Percentiles rank a stretch among this genome's conserved stretches.
phyloP scores from a whole-genome alignment of 1,284 basidiomycete genomes.

The Xanthoconium separans region DNA sequence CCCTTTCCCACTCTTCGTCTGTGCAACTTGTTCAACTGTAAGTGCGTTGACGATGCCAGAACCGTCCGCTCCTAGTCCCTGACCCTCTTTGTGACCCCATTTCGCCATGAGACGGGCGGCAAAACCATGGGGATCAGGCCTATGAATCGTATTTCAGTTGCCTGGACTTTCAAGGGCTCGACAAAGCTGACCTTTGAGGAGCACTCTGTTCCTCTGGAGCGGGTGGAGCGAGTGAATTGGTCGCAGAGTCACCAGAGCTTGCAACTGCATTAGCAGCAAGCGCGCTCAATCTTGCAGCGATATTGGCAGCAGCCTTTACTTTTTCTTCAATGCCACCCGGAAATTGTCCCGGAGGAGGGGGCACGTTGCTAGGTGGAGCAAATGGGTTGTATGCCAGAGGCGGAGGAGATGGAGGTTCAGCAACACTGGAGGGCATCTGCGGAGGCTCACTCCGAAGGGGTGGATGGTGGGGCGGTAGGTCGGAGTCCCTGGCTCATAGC shows the following conservation, averaged over 20 bases:
- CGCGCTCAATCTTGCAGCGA: constrained; percentile 70
- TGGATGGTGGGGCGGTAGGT: constrained; percentile 23
- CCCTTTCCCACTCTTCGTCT: constrained; percentile 30
- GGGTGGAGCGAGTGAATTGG: constrained; percentile 22
- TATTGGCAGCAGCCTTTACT: constrained; percentile 75
- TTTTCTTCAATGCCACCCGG: constrained; percentile 57
- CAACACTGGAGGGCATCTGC: constrained; percentile 16
- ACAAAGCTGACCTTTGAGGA: constrained; percentile 32
- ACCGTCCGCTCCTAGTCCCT: constrained; percentile 82
- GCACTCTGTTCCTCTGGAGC: constrained; percentile 28
- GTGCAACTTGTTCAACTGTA: constrained; percentile 64
- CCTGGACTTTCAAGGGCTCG: neutral
- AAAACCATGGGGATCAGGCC: constrained; percentile 68
- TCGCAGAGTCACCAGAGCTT: constrained; percentile 17
- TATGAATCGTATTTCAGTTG: constrained; percentile 24
- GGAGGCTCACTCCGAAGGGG: constrained; percentile 14
- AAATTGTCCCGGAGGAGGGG: constrained; percentile 52
- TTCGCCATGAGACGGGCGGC: constrained; percentile 85
- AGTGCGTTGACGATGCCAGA: constrained; percentile 88
- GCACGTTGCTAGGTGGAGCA: constrained; percentile 56
- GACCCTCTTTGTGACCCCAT: constrained; percentile 92
- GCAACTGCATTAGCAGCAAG: constrained; percentile 43
- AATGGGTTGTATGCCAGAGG: constrained; percentile 65
- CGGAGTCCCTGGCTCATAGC: constrained; percentile 48
- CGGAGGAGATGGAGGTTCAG: constrained; percentile 43